A percentile compares a stretch with the other conserved stretches of the same genome.
phyloP scores from a whole-genome alignment of 2,329 filamentous ascomycete species.

The Xylariaceae sp. region DNA sequence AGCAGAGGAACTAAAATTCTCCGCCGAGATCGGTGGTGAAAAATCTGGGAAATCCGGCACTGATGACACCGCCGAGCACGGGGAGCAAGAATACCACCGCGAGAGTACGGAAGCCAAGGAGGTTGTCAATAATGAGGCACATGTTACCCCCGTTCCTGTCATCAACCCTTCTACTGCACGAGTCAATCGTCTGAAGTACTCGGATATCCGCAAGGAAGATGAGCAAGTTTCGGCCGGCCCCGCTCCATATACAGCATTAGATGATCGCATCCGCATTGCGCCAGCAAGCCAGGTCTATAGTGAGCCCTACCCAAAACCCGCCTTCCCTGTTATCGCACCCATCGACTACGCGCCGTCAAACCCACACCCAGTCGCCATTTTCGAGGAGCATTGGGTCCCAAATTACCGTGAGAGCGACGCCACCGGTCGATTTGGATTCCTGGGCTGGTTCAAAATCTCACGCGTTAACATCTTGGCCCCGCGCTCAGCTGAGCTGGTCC shows the following conservation, averaged over 20 bases:
- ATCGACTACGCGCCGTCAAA: conserved; percentile 26
- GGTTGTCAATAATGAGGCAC: neutral
- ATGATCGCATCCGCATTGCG: conserved; percentile 9
- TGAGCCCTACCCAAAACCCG: neutral
- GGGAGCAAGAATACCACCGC: neutral
- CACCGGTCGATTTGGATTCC: conserved; percentile 21
- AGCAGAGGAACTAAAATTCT: no score
- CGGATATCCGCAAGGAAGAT: conserved; percentile 2
- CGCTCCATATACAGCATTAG: neutral
- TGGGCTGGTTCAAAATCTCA: conserved; percentile 27
- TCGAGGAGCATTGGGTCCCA: conserved; percentile 17
- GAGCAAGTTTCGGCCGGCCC: neutral
- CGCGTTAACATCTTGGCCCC: conserved; percentile 28
- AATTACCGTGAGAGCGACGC: neutral
- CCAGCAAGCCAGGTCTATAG: conserved; percentile 13
- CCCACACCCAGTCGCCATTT: conserved; percentile 24
- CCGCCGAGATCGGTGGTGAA: no score
- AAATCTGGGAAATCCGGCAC: no score
- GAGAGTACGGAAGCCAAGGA: neutral
- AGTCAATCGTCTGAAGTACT: conserved; percentile 1
- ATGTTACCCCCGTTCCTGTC: neutral
- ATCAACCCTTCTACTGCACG: neutral
- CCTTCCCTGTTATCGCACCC: conserved; percentile 21
- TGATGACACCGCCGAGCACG: neutral
- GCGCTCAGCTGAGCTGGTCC: conserved; percentile 25